A percentile compares a stretch with the other conserved stretches of the same genome.
These are phyloP conservation scores for Suhomyces anneliseae DNA, from an alignment of 1,139 yeast genomes.

Conservation along the genomic window DNA sequence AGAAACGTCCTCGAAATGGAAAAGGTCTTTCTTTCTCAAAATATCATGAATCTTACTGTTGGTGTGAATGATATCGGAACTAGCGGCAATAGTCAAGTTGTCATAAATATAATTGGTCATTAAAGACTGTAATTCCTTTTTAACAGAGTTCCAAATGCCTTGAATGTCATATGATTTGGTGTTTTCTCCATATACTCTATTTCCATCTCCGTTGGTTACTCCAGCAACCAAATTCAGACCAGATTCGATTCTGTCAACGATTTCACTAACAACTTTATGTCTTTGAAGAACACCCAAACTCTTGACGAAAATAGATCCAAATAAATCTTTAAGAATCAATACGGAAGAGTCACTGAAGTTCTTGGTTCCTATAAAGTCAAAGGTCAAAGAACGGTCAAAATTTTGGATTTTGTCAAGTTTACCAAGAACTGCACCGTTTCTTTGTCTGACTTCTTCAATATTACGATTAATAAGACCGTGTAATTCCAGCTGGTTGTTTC, in stretches of 20 bases:
- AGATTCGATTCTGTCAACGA: constrained; percentile 27
- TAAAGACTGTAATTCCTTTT: constrained; percentile 57
- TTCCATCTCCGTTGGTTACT: constrained; percentile 5
- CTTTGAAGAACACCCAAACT: constrained; percentile 66
- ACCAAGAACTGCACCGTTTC: constrained; percentile 32
- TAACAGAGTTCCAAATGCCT: constrained; percentile 58
- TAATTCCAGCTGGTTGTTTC: constrained; percentile 42
- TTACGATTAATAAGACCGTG: constrained; percentile 57
- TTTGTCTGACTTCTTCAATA: constrained; percentile 62
- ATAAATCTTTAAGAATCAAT: constrained; percentile 64
- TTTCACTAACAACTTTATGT: constrained; percentile 64
- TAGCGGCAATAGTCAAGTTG: constrained; percentile 6
- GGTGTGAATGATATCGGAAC: constrained; percentile 2
- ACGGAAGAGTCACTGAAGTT: constrained; percentile 51
- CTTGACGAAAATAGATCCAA: constrained; percentile 65
- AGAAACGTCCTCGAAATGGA: constrained; percentile 51
- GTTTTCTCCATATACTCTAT: constrained; percentile 6
- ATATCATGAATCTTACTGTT: constrained; percentile 22
- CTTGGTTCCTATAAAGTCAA: constrained; percentile 26
- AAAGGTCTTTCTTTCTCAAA: constrained; percentile 34
- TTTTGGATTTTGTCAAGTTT: constrained; percentile 34
- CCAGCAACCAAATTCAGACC: constrained; percentile 7
- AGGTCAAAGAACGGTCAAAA: constrained; percentile 25
- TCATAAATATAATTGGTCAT: constrained; percentile 56
- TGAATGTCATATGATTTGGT: constrained; percentile 35